A percentile compares a stretch with the other conserved stretches of the same genome.
phyloP scores from a whole-genome alignment of 1,284 basidiomycete genomes.

The Irpex sp. region DNA sequence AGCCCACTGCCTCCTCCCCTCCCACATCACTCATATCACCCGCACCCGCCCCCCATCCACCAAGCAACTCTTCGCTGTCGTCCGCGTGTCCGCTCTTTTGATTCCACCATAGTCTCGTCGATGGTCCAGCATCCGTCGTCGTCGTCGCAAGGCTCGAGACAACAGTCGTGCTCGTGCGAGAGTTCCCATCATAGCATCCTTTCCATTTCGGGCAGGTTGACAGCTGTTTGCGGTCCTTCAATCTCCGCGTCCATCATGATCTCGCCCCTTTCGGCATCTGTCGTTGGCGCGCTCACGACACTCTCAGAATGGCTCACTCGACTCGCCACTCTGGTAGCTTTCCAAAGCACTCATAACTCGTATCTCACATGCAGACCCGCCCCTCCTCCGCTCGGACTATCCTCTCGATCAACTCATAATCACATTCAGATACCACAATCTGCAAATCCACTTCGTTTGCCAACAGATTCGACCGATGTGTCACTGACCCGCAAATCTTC shows the following conservation, averaged over 20 bases:
- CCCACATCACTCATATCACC: neutral
- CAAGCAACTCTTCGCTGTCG: neutral
- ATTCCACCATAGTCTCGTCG: neutral
- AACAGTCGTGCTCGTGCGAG: constrained; percentile 1
- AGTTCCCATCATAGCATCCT: constrained; percentile 9
- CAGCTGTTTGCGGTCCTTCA: constrained; percentile 3
- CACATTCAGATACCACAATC: constrained; percentile 10
- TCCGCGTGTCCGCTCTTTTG: neutral
- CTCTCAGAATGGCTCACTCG: constrained; percentile 11
- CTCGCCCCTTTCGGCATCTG: constrained; percentile 14
- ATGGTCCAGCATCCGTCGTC: neutral
- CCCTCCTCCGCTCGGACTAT: constrained; percentile 11
- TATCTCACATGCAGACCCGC: constrained; percentile 14
- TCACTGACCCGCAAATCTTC: constrained; percentile 4
- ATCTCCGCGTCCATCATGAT: constrained; percentile 15
- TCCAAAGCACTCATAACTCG: constrained; percentile 10
- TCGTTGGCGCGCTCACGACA: neutral
- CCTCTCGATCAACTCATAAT: constrained; percentile 13
- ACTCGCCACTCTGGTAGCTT: constrained; percentile 17
- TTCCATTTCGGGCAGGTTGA: constrained; percentile 9
- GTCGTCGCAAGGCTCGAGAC: neutral
- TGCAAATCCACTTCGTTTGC: constrained; percentile 9
- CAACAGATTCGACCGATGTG: constrained; percentile 14
- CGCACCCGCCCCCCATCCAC: neutral
- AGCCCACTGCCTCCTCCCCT: neutral